Percentiles rank a stretch among this genome's conserved stretches.
Conservation (phyloP, 768 basidiomycete species). For the Serendipita sp. region DNA sequence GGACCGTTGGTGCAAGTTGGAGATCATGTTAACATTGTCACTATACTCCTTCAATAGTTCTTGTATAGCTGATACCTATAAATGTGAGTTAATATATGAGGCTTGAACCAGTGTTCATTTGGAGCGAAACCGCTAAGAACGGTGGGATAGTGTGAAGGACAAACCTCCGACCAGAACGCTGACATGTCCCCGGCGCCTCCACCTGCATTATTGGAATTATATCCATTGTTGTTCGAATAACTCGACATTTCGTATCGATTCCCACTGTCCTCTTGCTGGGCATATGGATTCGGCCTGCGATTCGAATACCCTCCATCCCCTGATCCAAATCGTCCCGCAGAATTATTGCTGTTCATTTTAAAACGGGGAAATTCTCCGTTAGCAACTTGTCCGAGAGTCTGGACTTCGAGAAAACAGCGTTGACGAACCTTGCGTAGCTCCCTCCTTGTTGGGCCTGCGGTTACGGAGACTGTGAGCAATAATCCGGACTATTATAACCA, state of each 20-base stretch:
- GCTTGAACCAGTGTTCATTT: conserved; percentile 6
- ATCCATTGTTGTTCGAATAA: conserved; percentile 33
- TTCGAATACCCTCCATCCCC: conserved; percentile 1
- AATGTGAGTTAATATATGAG: not conserved
- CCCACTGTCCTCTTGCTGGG: conserved; percentile 38
- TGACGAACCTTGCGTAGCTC: conserved; percentile 4
- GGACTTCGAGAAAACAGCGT: not conserved
- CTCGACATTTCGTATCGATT: conserved; percentile 50
- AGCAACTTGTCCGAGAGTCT: not conserved
- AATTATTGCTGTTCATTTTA: not conserved
- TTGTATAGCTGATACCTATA: conserved; percentile 59
- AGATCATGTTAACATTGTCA: conserved; percentile 48
- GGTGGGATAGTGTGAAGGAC: conserved; percentile 27
- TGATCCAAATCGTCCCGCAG: conserved; percentile 4
- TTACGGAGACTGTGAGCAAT: not conserved
- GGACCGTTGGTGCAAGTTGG: conserved; percentile 56
- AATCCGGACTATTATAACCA: not conserved
- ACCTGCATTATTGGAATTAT: conserved; percentile 13
- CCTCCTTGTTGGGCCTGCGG: conserved; percentile 7
- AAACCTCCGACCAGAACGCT: conserved; percentile 58
- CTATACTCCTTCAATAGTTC: conserved; percentile 52
- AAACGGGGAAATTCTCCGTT: not conserved
- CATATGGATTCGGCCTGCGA: conserved; percentile 45
- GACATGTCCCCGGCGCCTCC: conserved; percentile 38
- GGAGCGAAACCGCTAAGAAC: conserved; percentile 16